phyloP scores from a whole-genome alignment of 257 asterid species.

The Plantago major region DNA sequence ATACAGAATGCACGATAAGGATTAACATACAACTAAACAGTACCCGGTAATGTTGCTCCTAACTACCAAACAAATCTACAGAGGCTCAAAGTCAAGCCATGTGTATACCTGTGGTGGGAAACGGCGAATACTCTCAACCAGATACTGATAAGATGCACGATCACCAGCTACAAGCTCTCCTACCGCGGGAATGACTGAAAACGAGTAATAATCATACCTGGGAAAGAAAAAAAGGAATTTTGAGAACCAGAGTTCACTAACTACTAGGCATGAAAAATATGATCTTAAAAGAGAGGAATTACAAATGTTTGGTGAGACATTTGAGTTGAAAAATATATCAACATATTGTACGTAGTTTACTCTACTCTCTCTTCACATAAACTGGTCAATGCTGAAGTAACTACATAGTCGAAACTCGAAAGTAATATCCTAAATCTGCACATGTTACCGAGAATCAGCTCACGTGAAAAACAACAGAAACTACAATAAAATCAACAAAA shows the following conservation, averaged over 20 bases:
- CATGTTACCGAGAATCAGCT: no score
- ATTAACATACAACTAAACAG: neutral
- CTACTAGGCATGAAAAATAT: neutral
- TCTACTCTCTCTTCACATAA: neutral
- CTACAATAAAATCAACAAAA: no score
- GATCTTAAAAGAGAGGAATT: neutral
- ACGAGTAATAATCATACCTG: constrained; percentile 92
- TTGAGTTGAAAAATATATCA: no score
- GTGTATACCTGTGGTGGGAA: constrained; percentile 79
- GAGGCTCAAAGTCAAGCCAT: neutral
- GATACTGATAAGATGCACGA: constrained; percentile 77
- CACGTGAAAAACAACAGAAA: no score
- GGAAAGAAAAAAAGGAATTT: constrained; percentile 10
- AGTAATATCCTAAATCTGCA: neutral
- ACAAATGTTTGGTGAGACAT: neutral
- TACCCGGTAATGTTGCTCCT: neutral
- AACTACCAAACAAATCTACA: neutral
- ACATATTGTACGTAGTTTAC: neutral
- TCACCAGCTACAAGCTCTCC: constrained; percentile 89
- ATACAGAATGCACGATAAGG: constrained; percentile 3
- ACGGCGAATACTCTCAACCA: constrained; percentile 85
- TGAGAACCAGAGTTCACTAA: constrained; percentile 1
- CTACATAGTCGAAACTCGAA: neutral
- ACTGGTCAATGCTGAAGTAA: constrained; percentile 6
- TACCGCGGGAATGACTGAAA: constrained; percentile 75